A percentile compares a stretch with the other conserved stretches of the same genome.
Conservation (phyloP, 768 basidiomycete species). For the Chalciporus pseudorubinellus region DNA sequence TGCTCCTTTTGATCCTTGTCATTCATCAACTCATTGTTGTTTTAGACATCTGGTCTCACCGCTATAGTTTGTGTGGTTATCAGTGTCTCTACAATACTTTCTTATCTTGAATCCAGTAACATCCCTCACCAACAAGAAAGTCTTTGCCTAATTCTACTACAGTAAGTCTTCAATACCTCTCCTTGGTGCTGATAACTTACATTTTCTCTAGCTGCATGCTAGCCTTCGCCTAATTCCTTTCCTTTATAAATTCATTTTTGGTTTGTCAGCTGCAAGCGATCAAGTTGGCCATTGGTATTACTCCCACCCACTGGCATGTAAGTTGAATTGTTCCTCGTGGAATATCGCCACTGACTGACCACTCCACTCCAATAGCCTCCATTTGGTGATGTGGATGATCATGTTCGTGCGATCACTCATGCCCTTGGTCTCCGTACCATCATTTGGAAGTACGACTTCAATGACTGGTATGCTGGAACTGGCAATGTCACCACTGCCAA, state of each 20-base stretch:
- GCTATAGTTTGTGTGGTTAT: conserved; percentile 41
- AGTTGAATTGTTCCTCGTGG: conserved; percentile 8
- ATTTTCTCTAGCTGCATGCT: conserved; percentile 24
- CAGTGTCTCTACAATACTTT: neutral
- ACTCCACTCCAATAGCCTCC: conserved; percentile 43
- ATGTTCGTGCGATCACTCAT: conserved; percentile 67
- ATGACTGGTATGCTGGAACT: conserved; percentile 67
- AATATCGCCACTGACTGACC: neutral
- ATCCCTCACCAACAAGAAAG: conserved; percentile 55
- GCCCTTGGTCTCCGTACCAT: conserved; percentile 68
- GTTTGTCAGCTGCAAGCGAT: conserved; percentile 45
- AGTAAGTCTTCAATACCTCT: conserved; percentile 35
- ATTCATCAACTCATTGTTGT: neutral
- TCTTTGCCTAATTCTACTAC: conserved; percentile 79
- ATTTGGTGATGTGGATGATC: conserved; percentile 70
- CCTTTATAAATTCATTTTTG: no score
- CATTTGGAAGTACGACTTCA: conserved; percentile 70
- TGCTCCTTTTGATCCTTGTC: conserved; percentile 10
- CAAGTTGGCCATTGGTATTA: conserved; percentile 53
- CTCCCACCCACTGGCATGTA: conserved; percentile 62
- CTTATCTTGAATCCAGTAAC: conserved; percentile 44
- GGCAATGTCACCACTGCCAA: conserved; percentile 42
- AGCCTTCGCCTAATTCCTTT: neutral
- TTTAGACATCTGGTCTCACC: conserved; percentile 35
- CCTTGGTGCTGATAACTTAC: conserved; percentile 4